Evolutionary conservation across 1,284 basidiomycete genomes (phyloP).

Genomic region (Lentinus polychrous): DNA sequence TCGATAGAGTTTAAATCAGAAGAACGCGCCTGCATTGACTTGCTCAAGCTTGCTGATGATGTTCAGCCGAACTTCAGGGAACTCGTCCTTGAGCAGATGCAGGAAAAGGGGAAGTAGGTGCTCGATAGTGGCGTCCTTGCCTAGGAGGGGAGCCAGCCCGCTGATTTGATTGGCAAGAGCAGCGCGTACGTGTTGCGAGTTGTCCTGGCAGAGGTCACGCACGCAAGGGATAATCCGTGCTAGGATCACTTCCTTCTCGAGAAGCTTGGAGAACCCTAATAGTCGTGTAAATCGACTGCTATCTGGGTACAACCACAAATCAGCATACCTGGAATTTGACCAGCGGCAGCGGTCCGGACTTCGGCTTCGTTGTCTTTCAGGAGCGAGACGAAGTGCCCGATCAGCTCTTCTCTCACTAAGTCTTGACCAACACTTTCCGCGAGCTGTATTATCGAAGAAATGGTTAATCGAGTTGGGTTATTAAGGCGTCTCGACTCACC

Average conservation of each 20-base stretch:
- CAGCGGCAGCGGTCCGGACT: constrained; percentile 92
- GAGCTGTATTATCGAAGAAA: constrained; percentile 43
- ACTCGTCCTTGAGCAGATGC: constrained; percentile 96
- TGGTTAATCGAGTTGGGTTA: not conserved
- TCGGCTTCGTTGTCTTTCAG: constrained; percentile 99
- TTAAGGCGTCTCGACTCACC: constrained; percentile 33
- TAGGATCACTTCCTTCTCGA: constrained; percentile 93
- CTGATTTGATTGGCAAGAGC: constrained; percentile 96
- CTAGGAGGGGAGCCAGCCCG: constrained; percentile 93
- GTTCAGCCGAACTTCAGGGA: constrained; percentile 96
- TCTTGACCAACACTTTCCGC: constrained; percentile 90
- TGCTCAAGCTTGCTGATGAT: constrained; percentile 99
- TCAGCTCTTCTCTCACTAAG: constrained; percentile 91
- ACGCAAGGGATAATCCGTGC: constrained; percentile 95
- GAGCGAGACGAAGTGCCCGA: constrained; percentile 88
- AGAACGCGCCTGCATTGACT: constrained; percentile 87
- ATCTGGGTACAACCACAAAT: not conserved
- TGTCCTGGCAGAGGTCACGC: constrained; percentile 88
- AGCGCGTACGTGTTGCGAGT: constrained; percentile 95
- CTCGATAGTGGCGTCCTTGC: constrained; percentile 93
- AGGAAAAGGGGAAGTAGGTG: constrained; percentile 96
- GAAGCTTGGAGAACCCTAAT: constrained; percentile 90
- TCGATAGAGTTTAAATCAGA: constrained; percentile 10
- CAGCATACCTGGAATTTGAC: constrained; percentile 86
- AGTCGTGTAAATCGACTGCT: constrained; percentile 2